These are phyloP conservation scores for Tulasnella sp. DNA, from an alignment of 768 basidiomycete species.

Conservation along the genomic window DNA sequence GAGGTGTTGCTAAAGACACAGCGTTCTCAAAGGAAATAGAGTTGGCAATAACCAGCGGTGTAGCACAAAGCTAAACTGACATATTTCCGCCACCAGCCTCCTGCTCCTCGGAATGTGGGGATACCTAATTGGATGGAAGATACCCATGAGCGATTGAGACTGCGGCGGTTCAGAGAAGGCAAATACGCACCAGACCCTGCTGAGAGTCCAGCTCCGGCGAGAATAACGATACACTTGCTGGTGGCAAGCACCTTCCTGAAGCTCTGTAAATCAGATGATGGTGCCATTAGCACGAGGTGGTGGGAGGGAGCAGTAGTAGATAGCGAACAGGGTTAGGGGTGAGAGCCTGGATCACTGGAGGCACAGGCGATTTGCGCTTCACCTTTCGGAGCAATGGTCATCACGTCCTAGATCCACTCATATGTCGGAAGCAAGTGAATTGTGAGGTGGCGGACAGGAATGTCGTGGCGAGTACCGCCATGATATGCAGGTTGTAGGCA, in stretches of 20 bases:
- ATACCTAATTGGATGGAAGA: slow-evolving; percentile 22
- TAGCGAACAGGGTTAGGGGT: too few species aligned
- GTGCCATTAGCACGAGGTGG: too few species aligned
- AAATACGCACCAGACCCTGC: slow-evolving; percentile 42
- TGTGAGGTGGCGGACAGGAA: too few species aligned
- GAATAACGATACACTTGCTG: slow-evolving; percentile 31
- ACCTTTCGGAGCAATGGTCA: too few species aligned
- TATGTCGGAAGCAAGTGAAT: too few species aligned
- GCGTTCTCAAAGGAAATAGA: slow-evolving; percentile 43
- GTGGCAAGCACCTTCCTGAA: slow-evolving; percentile 1
- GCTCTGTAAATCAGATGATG: not conserved
- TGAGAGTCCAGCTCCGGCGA: slow-evolving; percentile 50
- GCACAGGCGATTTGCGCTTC: too few species aligned
- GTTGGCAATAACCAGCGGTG: too few species aligned
- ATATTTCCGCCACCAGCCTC: slow-evolving; percentile 1
- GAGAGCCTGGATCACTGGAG: too few species aligned
- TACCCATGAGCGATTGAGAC: not conserved
- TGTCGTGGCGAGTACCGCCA: too few species aligned
- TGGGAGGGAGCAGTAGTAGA: too few species aligned
- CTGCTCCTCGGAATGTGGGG: slow-evolving; percentile 39
- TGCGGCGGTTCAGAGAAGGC: slow-evolving; percentile 5
- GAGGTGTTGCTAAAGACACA: slow-evolving; percentile 40
- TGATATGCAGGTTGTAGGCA: too few species aligned
- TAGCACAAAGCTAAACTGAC: not conserved
- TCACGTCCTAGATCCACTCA: too few species aligned